Evolutionary conservation across 768 basidiomycete genomes (phyloP), one percentile per base, ranked within the genome.

Genomic region (Tylopilus vinaceipallidus): DNA sequence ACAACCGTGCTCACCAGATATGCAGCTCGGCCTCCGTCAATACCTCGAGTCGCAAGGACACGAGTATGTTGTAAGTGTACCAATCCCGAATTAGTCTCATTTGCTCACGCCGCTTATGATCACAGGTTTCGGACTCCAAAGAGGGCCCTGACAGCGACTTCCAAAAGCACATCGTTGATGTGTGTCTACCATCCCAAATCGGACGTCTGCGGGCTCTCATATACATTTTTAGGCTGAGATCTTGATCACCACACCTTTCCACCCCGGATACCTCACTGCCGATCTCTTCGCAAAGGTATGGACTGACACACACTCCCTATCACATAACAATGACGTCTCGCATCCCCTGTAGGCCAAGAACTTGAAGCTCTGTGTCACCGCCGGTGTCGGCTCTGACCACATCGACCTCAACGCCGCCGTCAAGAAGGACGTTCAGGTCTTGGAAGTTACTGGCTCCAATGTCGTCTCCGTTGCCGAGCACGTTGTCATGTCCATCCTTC

Each of bases 391-490:
- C 11, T 91, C 88, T 17, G 93, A 94, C 71, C 91, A 89, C 73
- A 82, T 93, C 55, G 92, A 95, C 65, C 79, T 95, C 52, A 86
- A 94, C 67, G 88, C 91, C 19, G 87, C 90, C 22, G 91, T 90
- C 56, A 82, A 91, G 64, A 74, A 80, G 58, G 77, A 77, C 50
- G 83, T 94, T 59, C 86, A 91, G 64, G 92, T 91, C 20, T 74
- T 88, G 50, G 91, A 92, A 68, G 88, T 94, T 32, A 86, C 91
- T 26, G 92, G 92, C 32, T 91, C 88, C 20, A 95, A 93, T 62
- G 92, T 94, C 45, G 86, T 86, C 44, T 92, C 89, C 11, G 93
- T 95, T 36, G 92, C 91, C 38, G 93, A 95, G 70, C 90, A 92
- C 67, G 91, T 91, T 52, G 69, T 91, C 49, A 93, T 93, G 91